Evolutionary conservation across 108 stramenopile species (phyloP), one percentile per base, ranked within the genome.

Genomic region (Epipyxis sp.): DNA sequence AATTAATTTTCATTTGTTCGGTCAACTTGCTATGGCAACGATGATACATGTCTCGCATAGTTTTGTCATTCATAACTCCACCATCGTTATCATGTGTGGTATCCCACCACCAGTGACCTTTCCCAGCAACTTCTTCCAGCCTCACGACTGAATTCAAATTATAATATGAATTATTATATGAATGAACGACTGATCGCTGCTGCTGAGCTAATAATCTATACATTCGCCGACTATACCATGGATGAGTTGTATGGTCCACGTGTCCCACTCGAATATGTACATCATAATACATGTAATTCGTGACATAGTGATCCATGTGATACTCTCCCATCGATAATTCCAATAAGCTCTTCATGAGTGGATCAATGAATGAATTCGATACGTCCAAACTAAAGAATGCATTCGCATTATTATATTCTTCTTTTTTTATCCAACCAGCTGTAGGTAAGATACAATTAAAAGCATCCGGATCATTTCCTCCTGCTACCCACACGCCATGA

Each of bases 61-160:
- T 27, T 6, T 13, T 13, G 34, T 74, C 71, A 37, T 74, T 74
- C n/a, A 74, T 10, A 13, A 74, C 71, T 10, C 71, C 71, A 13
- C 71, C 71, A 42, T 74, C 71, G 34, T 74, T 74, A 37, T 3
- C 13, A n/a, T 3, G 20, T 13, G 20, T 32, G 20, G 71, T 74
- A 57, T 74, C 71, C 71, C 71, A 74, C 71, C 71, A 74, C 71
- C 71, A 74, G 25, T 74, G 71, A 37, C 43, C n/a, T 39, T 74
- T 74, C 6, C 13, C 71, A 6, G 3, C 46, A 13, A 74, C 71
- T 39, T 74, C 71, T 74, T 74, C 71, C 20, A 54, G 42, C 16
- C 46, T 6, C 16, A 68, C 65, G 35, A 37, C 20, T n/a, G n/a
- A n/a, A n/a, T n/a, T n/a, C n/a, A n/a, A 20, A 20, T 41, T 37